Evolutionary conservation across 139 green algal genomes (phyloP), one percentile per base, ranked within the genome.

Genomic region (Pleodorina starrii): DNA sequence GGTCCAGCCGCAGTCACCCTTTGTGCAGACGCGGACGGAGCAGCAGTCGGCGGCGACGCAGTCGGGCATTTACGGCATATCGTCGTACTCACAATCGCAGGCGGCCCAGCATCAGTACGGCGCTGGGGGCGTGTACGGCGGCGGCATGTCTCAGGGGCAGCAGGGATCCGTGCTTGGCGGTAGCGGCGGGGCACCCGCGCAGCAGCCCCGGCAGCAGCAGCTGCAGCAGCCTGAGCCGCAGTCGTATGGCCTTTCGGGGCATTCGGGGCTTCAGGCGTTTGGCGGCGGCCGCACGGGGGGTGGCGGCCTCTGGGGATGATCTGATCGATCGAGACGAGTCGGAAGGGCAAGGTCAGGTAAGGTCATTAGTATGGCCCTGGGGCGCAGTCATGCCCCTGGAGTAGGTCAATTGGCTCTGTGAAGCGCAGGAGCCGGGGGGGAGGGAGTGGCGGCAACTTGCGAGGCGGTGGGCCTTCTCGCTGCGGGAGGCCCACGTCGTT

Each of bases 181-280:
- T 17, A 68, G 14, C 38, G 36, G 35, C 68, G 36, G 14, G 19
- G 5, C 29, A n/a, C 57, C 19, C 5, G 14, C 57, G n/a, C 63
- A 73, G 63, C 29, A 59, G 72, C 72, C 16, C 72, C 72, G 29
- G 69, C 72, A 80, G 43, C 74, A 63, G 44, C 74, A 82, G 74
- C 46, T 44, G 72, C 42, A 25, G 27, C 42, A 32, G 42, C 5
- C 23, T 80, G 42, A 32, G 72, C 43, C 23, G 72, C 72, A 80
- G 69, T 40, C 27, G 72, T 80, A 80, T 40, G 46, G 44, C 27
- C 9, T 57, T 38, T 42, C 44, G 27, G n/a, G 27, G 29, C 5
- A 43, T 27, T 2, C 38, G 14, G 74, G 74, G 44, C 43, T 82
- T 23, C 44, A 82, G 27, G 46, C 44, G 10, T 82, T 66, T 63